These are phyloP conservation scores for Draba incana DNA, from an alignment of 345 rosid species.

Conservation along the genomic window DNA sequence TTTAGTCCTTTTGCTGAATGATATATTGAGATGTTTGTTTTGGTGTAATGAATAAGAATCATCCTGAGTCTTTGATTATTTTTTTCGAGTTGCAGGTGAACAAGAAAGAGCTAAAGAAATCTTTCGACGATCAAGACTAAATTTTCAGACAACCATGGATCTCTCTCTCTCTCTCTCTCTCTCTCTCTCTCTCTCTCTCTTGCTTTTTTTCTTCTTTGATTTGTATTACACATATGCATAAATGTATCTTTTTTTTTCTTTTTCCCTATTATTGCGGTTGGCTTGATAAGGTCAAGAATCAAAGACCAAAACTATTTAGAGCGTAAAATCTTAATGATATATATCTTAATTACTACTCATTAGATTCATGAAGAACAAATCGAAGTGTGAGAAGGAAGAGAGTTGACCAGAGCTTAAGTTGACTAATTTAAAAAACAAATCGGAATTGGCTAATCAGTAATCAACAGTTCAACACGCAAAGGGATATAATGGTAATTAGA, in stretches of 20 bases:
- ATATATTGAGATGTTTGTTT: conserved; percentile 13
- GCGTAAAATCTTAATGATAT: conserved; percentile 6
- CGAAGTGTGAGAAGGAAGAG: neutral
- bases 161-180: conserved; percentile 2
- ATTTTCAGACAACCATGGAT: conserved; percentile 18
- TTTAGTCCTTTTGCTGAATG: neutral
- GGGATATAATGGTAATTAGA: neutral
- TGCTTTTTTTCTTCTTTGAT: conserved; percentile 18
- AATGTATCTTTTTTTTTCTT: neutral
- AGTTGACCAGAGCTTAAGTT: neutral
- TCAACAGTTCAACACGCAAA: no score
- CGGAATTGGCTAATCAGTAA: no score
- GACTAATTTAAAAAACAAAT: no score
- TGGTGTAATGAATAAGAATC: conserved; percentile 15
- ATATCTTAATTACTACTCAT: neutral
- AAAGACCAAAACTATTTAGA: conserved; percentile 11
- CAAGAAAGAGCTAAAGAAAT: conserved; percentile 84
- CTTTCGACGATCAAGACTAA: conserved; percentile 50
- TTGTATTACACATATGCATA: neutral
- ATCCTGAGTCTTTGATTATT: conserved; percentile 1
- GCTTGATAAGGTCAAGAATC: conserved; percentile 5
- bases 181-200: neutral
- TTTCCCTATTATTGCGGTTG: neutral
- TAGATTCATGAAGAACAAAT: neutral
- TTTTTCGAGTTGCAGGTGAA: conserved; percentile 63